Base-by-base conservation (phyloP, 495 filamentous ascomycete genomes). In the Talaromyces nanjingensis region DNA sequence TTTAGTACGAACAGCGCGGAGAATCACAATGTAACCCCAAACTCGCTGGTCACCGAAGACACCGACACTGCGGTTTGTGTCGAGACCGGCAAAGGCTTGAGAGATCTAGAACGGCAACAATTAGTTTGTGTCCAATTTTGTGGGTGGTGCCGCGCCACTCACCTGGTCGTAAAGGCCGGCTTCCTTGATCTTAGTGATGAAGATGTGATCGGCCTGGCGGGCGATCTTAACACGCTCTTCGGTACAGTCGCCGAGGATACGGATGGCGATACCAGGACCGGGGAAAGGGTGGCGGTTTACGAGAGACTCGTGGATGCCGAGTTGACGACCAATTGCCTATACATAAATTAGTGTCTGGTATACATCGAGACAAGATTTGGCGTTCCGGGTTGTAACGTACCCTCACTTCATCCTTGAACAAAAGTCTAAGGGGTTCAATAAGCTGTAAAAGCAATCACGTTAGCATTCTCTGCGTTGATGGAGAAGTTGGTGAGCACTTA, bases 171-270 rank as follows among this genome's bases (percentile, higher is more conserved):
- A 98, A 2, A 97, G 71, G 20, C 91, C 94, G 2, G 91, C 92
- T 33, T 86, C 87, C 56, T 77, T 81, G 75, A 98, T 96, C 84
- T 89, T 90, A 61, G 83, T 80, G 69, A 97, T 96, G 78, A 93
- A 98, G 12, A 59, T 64, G 65, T 90, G 73, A 72, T 98, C 94
- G 2, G 94, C 94, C 69, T 90, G 77, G 18, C 92, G 83, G 16
- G 87, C 92, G 42, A 97, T 96, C 27, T 84, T 83, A 27, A 97
- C 87, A 59, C 87, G 84, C 67, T 92, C 88, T 4, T 80, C 79
- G 11, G 89, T 96, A 4, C 97, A 90, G 64, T 96, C 93, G 42
- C 94, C 94, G 0, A 97, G 78, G 58, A 98, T 87, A 59, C 94
- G 86, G 69, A 98, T 92, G 24, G 88, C 94, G 64, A 98, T 86